A percentile compares a stretch with the other conserved stretches of the same genome.
Conservation (phyloP, 2,329 filamentous ascomycete genomes). For the Tolypocladium tundrense region DNA sequence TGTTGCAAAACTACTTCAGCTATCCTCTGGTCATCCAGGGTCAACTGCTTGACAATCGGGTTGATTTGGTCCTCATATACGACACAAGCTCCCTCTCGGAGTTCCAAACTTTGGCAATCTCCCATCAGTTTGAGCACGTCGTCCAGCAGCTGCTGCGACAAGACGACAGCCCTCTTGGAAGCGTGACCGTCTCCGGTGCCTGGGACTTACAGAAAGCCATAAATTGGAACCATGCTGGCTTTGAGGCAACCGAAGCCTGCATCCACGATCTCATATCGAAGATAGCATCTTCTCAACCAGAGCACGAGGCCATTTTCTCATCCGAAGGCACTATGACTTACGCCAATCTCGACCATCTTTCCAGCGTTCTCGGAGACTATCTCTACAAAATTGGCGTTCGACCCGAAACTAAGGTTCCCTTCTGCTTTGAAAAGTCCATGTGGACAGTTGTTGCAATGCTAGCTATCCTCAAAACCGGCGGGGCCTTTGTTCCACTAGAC, state of each 20-base stretch:
- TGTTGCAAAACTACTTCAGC: constrained; percentile 2
- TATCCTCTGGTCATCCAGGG: not conserved
- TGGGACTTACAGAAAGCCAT: not conserved
- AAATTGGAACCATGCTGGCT: not conserved
- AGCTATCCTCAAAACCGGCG: constrained; percentile 16
- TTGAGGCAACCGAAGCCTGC: constrained; percentile 13
- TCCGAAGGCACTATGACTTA: constrained; percentile 3
- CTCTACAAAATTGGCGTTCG: not conserved
- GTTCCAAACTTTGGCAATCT: not conserved
- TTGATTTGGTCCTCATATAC: not conserved
- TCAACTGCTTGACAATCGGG: not conserved
- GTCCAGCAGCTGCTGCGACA: not conserved
- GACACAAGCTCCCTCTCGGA: not conserved
- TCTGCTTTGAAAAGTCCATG: constrained; percentile 8
- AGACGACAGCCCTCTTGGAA: not conserved
- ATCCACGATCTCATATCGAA: constrained; percentile 5
- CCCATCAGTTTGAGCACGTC: not conserved
- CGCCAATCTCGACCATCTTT: constrained; percentile 1
- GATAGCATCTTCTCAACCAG: not conserved
- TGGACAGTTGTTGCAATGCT: constrained; percentile 11
- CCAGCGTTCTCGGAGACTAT: not conserved
- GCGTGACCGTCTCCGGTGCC: not conserved
- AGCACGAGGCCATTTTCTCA: constrained; percentile 2
- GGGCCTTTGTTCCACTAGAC: not conserved
- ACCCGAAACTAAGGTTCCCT: not conserved